Evolutionary conservation across 2,329 filamentous ascomycete genomes (phyloP).

Genomic region (Curvularia verruculosa): DNA sequence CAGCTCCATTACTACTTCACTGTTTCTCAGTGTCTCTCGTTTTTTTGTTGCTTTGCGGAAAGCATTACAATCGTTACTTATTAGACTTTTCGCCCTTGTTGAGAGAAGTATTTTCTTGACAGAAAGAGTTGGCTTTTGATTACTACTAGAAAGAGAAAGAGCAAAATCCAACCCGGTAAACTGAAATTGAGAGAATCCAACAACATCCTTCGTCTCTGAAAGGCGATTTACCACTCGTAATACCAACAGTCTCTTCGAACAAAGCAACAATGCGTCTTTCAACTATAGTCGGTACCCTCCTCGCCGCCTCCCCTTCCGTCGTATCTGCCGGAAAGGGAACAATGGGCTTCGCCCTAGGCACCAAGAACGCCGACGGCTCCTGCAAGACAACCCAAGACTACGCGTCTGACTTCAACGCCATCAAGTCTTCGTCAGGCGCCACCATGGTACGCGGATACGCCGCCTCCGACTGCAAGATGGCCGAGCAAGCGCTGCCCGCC

Average conservation of each 20-base stretch:
- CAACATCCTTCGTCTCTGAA: background rate
- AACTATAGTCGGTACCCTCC: conserved; percentile 33
- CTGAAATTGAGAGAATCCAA: background rate
- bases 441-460: conserved; percentile 71
- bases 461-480: conserved; percentile 69
- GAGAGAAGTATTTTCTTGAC: background rate
- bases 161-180: too few species aligned
- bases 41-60: too few species aligned
- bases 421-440: conserved; percentile 58
- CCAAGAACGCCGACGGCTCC: conserved; percentile 62
- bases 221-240: background rate
- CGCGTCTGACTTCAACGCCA: conserved; percentile 67
- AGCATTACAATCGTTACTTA: too few species aligned
- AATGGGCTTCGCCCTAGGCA: conserved; percentile 70
- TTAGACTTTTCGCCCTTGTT: background rate
- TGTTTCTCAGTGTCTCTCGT: background rate
- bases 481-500: conserved; percentile 67
- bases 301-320: conserved; percentile 53
- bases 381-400: conserved; percentile 71
- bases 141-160: background rate
- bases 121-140: background rate
- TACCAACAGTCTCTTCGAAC: background rate
- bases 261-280: conserved; percentile 44
- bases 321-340: conserved; percentile 59
- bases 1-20: background rate